Base-by-base conservation (phyloP, 345 rosid genomes). In the Kernera saxatilis region DNA sequence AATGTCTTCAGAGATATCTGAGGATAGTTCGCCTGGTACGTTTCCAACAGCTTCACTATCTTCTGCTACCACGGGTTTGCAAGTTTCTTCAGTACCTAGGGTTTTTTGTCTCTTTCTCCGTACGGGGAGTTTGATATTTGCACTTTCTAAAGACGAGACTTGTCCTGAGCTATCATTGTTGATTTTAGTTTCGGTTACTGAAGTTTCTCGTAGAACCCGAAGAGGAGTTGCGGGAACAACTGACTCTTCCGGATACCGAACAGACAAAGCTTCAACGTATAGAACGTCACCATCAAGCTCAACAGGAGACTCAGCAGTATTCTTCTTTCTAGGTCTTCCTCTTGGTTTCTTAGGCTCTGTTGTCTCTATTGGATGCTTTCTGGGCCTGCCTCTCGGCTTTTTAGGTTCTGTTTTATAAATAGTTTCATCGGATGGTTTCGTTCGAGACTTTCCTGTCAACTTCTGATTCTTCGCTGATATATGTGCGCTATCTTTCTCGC, bases 361-460 rank as follows among this genome's bases (percentile, higher is more conserved):
- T 57, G 23, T 17, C 45, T 64, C 72, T 48, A 52, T 15, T 67
- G 77, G 69, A 57, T 82, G 76, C 79, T 82, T 85, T 74, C 85
- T 81, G 70, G 85, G 85, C 50, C 86, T 78, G 44, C 88, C 90
- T 70, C 79, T 62, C 48, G 85, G 77, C 78, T 37, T 88, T 79
- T 76, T 86, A 58, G 48, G 52, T 65, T 75, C 59, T 51, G 64
- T 54, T 5, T 17, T 36, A 11, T 52, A 69, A 53, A 39, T 33
- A 18, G 39, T 25, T 63, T 77, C 67, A 37, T 52, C 79, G 22
- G 63, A 74, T 23, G 25, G 15, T 37, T 32, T 64, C 72, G 70
- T 76, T 10, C 32, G 56, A 59, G 15, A 15, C 48, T 64, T 44
- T 25, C 36, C 60, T 68, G 49, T 50, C 64, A 4, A 29, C 67